Evolutionary conservation across 768 basidiomycete species (phyloP), one percentile per base, ranked within the genome.

Genomic region (Suillus clintonianus): DNA sequence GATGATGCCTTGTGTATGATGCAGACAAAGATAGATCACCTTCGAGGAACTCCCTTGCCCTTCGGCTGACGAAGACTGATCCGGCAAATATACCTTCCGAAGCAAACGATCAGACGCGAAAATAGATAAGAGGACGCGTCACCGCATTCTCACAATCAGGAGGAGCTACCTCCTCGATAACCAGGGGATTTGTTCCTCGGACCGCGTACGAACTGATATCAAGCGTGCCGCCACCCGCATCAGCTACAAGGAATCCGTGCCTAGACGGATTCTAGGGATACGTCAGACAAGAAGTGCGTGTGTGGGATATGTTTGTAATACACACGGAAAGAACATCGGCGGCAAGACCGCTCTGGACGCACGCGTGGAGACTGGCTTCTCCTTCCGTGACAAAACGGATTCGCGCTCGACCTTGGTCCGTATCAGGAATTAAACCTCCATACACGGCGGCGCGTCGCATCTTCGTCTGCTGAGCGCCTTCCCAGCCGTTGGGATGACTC

Each of bases 401-500:
- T 62, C 89, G 80, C 1, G 90, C 85, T 65, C 86, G 86, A 3
- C 90, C 90, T 62, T 85, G 86, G 67, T 89, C 88, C 1, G 87
- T 89, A 72, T 91, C 89, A 2, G 91, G 86, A 19, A 93, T 87
- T 43, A 93, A 73, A n/a, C 84, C 84, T 4, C 89, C 91, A 66
- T 86, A 83, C 10, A 89, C 83, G 1, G 91, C 91, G 0, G 86
- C 87, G 62, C 89, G 81, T 62, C 91, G 83, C 88, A 93, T 91
- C 74, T 86, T 88, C 36, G 88, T 86, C 68, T 92, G 90, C 10
- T 90, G 85, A 22, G 84, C 89, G 22, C 85, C 85, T 69, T 92
- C 91, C 91, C 91, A 93, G 6, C 91, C 91, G 67, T 92, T 93
- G 15, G 91, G 91, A 73, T 92, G 91, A 45, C 88, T 88, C 42